Evolutionary conservation across 192 early-diverging fungal species (phyloP).

Genomic region (Obelidium mucronatum): DNA sequence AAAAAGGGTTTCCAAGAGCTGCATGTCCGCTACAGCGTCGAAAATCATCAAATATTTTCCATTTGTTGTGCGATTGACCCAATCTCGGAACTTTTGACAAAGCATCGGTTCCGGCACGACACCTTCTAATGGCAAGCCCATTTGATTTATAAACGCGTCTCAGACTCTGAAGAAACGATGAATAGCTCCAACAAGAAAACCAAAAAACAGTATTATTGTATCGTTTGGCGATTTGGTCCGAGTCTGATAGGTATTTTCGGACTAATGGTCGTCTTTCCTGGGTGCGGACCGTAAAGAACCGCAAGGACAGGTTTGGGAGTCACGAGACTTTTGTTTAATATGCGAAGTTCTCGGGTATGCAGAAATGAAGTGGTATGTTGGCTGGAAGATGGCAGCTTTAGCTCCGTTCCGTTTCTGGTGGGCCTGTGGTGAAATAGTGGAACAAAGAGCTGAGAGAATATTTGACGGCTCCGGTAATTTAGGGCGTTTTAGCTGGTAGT

Average conservation of each 20-base stretch:
- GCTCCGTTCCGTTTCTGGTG: too few relatives aligned
- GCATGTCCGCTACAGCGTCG: background rate
- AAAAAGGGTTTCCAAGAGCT: constrained; percentile 8
- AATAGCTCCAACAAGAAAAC: background rate
- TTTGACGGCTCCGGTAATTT: background rate
- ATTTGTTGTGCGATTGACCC: background rate
- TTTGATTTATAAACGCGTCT: too few relatives aligned
- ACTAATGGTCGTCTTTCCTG: constrained; percentile 2
- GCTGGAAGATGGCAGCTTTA: too few relatives aligned
- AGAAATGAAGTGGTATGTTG: constrained; percentile 4
- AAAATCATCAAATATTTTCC: background rate
- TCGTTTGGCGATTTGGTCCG: background rate
- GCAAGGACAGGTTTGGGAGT: constrained; percentile 2
- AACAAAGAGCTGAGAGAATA: background rate
- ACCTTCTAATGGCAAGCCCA: background rate
- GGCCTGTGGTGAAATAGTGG: too few relatives aligned
- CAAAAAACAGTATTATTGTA: background rate
- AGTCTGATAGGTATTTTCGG: background rate
- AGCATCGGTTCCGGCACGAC: background rate
- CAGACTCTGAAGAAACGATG: too few relatives aligned
- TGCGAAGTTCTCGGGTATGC: constrained; percentile 4
- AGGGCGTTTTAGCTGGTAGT: background rate
- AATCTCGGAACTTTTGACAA: background rate
- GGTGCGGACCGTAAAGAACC: background rate
- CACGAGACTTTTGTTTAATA: background rate